Conservation (phyloP, 345 rosid species). For the Salix koriyanagi region DNA sequence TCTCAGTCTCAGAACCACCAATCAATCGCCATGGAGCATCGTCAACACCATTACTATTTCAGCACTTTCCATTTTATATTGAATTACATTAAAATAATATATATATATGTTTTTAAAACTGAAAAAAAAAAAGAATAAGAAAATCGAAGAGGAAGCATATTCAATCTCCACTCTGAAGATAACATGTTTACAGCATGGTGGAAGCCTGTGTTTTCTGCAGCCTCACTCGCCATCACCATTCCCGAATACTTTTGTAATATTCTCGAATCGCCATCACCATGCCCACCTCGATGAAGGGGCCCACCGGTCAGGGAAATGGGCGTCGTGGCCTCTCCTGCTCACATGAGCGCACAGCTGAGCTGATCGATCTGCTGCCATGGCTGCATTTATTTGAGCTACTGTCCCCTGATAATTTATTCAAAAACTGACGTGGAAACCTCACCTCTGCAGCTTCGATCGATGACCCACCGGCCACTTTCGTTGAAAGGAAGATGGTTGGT, state of each 20-base stretch:
- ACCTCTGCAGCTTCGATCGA: background rate
- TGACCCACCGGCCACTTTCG: background rate
- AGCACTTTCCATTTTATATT: background rate
- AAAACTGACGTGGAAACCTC: slow-evolving; percentile 15
- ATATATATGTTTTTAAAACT: no score
- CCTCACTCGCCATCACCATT: background rate
- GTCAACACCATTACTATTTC: background rate
- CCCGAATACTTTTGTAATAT: background rate
- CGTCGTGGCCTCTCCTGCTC: slow-evolving; percentile 11
- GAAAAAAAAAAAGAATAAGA: no score
- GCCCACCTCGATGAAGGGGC: background rate
- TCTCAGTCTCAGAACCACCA: background rate
- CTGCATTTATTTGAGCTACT: slow-evolving; percentile 6
- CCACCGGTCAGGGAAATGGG: background rate
- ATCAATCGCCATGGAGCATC: background rate
- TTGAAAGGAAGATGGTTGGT: background rate
- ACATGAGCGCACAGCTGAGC: slow-evolving; percentile 15
- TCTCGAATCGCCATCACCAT: background rate
- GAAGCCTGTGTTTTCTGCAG: background rate
- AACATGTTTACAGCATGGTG: background rate
- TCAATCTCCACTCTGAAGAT: no score
- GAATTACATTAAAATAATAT: no score
- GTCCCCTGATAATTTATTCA: slow-evolving; percentile 4
- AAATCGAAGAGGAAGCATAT: no score
- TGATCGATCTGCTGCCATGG: background rate